Conservation (phyloP, 1,139 yeast genomes). For the Debaryomyces nepalensis region DNA sequence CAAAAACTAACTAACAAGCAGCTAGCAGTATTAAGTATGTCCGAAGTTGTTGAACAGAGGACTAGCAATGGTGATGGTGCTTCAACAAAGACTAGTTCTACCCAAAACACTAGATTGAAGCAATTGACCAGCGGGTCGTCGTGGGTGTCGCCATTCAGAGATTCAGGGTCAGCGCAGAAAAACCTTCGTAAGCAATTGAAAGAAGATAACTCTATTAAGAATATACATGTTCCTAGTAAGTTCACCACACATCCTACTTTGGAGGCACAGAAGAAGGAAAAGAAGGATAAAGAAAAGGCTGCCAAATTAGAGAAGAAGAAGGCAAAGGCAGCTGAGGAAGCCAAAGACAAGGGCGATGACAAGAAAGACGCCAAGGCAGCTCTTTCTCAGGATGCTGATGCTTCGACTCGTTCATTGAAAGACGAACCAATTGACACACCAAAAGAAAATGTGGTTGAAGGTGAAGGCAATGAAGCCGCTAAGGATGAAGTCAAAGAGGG, state of each 20-base stretch:
- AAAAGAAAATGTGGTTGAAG: constrained; percentile 15
- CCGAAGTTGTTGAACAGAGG: constrained; percentile 27
- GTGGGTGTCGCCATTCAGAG: constrained; percentile 61
- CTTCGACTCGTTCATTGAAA: constrained; percentile 17
- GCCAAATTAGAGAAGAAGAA: constrained; percentile 17
- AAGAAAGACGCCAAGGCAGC: constrained; percentile 8
- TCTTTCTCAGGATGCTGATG: too few species aligned
- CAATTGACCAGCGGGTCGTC: constrained; percentile 41
- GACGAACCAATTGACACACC: constrained; percentile 20
- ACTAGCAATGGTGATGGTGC: constrained; percentile 15
- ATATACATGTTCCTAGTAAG: constrained; percentile 46
- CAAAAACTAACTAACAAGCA: constrained; percentile 1
- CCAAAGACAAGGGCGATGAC: constrained; percentile 14
- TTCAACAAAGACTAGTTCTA: constrained; percentile 13
- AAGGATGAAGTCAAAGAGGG: constrained; percentile 17
- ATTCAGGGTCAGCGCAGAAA: constrained; percentile 26
- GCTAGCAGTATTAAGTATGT: constrained; percentile 20
- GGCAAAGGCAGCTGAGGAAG: neutral
- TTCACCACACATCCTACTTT: constrained; percentile 48
- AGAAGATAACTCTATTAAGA: constrained; percentile 39
- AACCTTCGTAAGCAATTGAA: constrained; percentile 42
- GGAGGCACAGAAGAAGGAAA: constrained; percentile 34
- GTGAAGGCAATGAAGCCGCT: constrained; percentile 13
- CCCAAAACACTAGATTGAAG: constrained; percentile 34
- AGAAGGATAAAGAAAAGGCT: constrained; percentile 20